These are phyloP conservation scores for Alternaria ethzedia DNA, from an alignment of 2,329 filamentous ascomycete genomes.

Conservation along the genomic window DNA sequence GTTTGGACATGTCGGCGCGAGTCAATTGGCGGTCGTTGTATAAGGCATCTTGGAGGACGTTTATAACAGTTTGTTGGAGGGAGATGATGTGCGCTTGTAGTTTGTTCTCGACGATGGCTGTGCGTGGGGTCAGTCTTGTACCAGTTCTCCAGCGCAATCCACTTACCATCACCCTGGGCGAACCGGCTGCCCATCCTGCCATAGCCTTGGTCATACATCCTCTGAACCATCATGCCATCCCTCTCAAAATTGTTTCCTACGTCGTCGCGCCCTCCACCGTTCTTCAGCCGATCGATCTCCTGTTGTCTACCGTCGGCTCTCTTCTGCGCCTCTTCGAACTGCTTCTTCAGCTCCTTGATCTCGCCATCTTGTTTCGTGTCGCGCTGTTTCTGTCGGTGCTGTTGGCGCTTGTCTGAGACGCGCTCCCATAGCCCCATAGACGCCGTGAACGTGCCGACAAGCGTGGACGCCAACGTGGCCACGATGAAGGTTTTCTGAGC, in stretches of 20 bases:
- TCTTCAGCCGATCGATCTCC: slow-evolving; percentile 30
- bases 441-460: slow-evolving; percentile 54
- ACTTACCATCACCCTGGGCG: slow-evolving; percentile 49
- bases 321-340: slow-evolving; percentile 40
- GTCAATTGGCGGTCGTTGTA: slow-evolving; percentile 49
- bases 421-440: slow-evolving; percentile 53
- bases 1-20: slow-evolving; percentile 48
- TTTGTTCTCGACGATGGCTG: slow-evolving; percentile 51
- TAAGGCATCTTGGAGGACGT: slow-evolving; percentile 53
- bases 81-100: slow-evolving; percentile 53
- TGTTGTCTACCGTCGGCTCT: slow-evolving; percentile 31
- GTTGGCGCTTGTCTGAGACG: slow-evolving; percentile 44
- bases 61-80: slow-evolving; percentile 54
- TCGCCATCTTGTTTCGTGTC: slow-evolving; percentile 43
- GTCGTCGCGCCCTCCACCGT: slow-evolving; percentile 33
- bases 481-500: slow-evolving; percentile 54
- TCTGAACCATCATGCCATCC: slow-evolving; percentile 44
- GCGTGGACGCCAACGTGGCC: slow-evolving; percentile 53
- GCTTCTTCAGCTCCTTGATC: slow-evolving; percentile 40
- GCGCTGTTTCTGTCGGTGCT: slow-evolving; percentile 49
- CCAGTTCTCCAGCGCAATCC: neutral
- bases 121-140: neutral
- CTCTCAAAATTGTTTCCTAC: slow-evolving; percentile 41
- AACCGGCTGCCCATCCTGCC: slow-evolving; percentile 46
- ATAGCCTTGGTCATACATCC: slow-evolving; percentile 48